Percentiles rank a stretch among this genome's conserved stretches.
Evolutionary conservation across 805 yeast genomes (phyloP).

Genomic region (Cyberlindnera lachancei): DNA sequence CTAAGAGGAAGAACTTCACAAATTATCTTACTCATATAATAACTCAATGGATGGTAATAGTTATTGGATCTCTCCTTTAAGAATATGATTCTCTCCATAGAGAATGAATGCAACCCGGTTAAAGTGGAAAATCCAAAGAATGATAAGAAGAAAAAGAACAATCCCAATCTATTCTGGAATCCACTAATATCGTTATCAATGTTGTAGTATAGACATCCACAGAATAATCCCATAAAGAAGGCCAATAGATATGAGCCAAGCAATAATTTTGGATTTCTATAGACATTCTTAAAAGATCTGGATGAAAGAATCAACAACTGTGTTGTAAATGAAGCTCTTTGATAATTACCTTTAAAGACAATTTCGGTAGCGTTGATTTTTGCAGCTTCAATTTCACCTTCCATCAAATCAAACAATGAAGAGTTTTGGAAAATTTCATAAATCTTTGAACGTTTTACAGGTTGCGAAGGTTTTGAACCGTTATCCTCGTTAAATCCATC

Average conservation of each 20-base stretch:
- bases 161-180: slow-evolving; percentile 89
- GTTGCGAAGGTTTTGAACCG: slow-evolving; percentile 6
- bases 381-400: slow-evolving; percentile 24
- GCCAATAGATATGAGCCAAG: slow-evolving; percentile 79
- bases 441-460: slow-evolving; percentile 9
- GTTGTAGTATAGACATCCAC: slow-evolving; percentile 80
- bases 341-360: slow-evolving; percentile 18
- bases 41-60: slow-evolving; percentile 82
- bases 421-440: slow-evolving; percentile 28
- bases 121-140: slow-evolving; percentile 91
- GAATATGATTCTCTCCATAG: slow-evolving; percentile 82
- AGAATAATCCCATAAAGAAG: slow-evolving; percentile 66
- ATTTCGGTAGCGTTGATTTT: slow-evolving; percentile 17
- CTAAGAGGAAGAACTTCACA: slow-evolving; percentile 92
- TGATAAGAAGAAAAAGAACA: slow-evolving; percentile 85
- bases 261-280: slow-evolving; percentile 86
- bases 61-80: slow-evolving; percentile 92
- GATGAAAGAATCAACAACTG: slow-evolving; percentile 74
- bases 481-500: slow-evolving; percentile 36
- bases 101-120: slow-evolving; percentile 85
- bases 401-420: slow-evolving; percentile 22
- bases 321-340: slow-evolving; percentile 45
- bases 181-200: slow-evolving; percentile 88
- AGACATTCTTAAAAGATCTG: slow-evolving; percentile 85
- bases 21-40: slow-evolving; percentile 74